Base-by-base conservation (phyloP, 768 basidiomycete species). In the Pleurotus giganteus region DNA sequence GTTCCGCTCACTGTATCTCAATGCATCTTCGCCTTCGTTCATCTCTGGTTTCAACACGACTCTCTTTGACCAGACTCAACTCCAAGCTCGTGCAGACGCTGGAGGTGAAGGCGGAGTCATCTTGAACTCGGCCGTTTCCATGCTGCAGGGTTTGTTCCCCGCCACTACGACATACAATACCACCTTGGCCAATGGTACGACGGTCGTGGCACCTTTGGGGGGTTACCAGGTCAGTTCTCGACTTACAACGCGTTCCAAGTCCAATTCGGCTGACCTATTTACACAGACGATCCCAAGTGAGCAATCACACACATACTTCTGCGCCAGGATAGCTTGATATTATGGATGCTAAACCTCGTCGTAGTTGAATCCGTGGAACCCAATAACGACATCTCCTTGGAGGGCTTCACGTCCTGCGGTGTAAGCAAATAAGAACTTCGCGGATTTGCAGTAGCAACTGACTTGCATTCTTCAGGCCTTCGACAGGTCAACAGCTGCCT, bases 81-180 rank as follows among this genome's bases (percentile, higher is more conserved):
- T 79, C 13, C 60, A 63, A 9, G 75, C 84, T 47, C 79, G 77
- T 15, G 88, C 89, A 1, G 88, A 90, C 66, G 81, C 79, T 24
- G 85, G 85, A 4, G 86, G 82, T 15, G 88, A 91, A 68, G 80
- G 78, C 15, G 80, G 75, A 31, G 84, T 86, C n/a, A 83, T 85
- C 39, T 75, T 76, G 57, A 82, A 88, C 60, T 84, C 85, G 4
- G 84, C 87, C 8, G 69, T 80, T 23, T 85, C 89, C 0, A 67
- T 90, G 47, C 67, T 85, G 8, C 89, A 91, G 65, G 89, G 88
- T 11, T 64, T 91, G 41, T 86, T 79, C 70, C 88, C 87, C 2
- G 67, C 71, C 2, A 80, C 75, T 4, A 24, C 59, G 12, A 60
- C 65, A 21, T 79, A 78, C 46, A 80, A 71, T 17, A 80, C 74